Conservation (phyloP, 1,284 basidiomycete species). For the Ustilago vetiveriae region DNA sequence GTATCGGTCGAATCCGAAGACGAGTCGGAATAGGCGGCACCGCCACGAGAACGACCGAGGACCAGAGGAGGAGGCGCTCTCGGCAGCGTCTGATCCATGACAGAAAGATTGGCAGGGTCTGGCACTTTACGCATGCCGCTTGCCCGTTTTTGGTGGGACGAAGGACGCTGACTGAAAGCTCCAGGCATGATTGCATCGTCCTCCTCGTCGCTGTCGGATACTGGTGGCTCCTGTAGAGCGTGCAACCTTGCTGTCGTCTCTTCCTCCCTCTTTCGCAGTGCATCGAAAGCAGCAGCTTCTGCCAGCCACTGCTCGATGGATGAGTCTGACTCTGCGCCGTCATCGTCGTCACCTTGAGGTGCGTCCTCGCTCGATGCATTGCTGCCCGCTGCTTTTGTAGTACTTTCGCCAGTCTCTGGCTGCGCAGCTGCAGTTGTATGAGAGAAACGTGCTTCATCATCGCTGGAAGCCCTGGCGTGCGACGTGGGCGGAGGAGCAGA, state of each 20-base stretch:
- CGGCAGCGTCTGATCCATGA: constrained; percentile 35
- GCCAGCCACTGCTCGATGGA: constrained; percentile 50
- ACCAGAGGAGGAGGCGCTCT: constrained; percentile 51
- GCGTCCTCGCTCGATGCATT: constrained; percentile 3
- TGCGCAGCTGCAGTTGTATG: background rate
- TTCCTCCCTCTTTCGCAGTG: constrained; percentile 41
- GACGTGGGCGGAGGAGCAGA: constrained; percentile 33
- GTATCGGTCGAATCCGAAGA: constrained; percentile 45
- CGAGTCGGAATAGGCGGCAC: constrained; percentile 51
- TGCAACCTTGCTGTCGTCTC: constrained; percentile 33
- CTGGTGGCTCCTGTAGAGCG: constrained; percentile 11
- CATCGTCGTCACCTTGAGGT: constrained; percentile 15
- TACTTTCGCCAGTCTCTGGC: background rate
- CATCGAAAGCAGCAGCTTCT: constrained; percentile 48
- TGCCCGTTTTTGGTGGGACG: background rate
- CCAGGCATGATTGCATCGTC: constrained; percentile 36
- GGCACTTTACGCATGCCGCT: constrained; percentile 15
- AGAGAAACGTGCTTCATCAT: constrained; percentile 9
- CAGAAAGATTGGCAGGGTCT: constrained; percentile 27
- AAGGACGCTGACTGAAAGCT: constrained; percentile 5
- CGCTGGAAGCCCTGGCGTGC: constrained; percentile 7
- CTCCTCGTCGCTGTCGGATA: constrained; percentile 26
- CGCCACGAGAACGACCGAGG: constrained; percentile 45
- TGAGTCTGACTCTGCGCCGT: constrained; percentile 42
- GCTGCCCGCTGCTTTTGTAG: background rate